Base-by-base conservation (phyloP, 352 stramenopile genomes). In the Phytophthora crassamura region DNA sequence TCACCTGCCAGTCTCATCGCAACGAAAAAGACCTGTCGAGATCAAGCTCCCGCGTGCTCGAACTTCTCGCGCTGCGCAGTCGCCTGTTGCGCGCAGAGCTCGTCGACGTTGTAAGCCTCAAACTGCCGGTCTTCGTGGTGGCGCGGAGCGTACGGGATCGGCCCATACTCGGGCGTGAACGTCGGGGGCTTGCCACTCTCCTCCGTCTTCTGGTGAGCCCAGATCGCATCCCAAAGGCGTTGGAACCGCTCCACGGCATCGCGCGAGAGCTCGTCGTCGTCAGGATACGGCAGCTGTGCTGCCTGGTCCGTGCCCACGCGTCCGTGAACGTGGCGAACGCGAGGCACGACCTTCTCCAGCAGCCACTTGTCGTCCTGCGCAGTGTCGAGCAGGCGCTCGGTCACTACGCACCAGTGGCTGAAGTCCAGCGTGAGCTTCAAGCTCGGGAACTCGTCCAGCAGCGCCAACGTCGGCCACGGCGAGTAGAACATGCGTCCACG, bases 101-200 rank as follows among this genome's bases (percentile, higher is more conserved):
- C 62, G 36, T 89, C 80, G 36, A 89, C 59, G 59, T 88, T 73
- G 58, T 88, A 87, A 3, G 74, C 74, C 36, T 84, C 77, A 0
- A 58, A 49, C 7, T 75, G 64, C 11, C 35, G 22, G 16, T 82
- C 38, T 3, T 71, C 50, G 7, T 58, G 53, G 16, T 82, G 59
- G 2, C 68, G 63, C 9, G 76, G 80, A 0, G 80, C 78, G 67
- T 91, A 91, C 52, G 83, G 80, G 15, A 80, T 77, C 0, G 83
- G 80, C n/a, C 83, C 83, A 47, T 91, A 91, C 67, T 91, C 83
- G 5, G 83, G 78, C 25, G 83, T 91, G 66, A 91, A 90, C 28
- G 80, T 91, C 34, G 80, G 67, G 15, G 49, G 20, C 2, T 56
- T 42, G 7, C 52, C 43, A 16, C 46, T 52, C 15, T 6, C 20